Percentiles rank a stretch among this genome's conserved stretches.
These are phyloP conservation scores for Hydrangea macrophylla DNA, from an alignment of 148 eudicot genomes.

Conservation along the genomic window DNA sequence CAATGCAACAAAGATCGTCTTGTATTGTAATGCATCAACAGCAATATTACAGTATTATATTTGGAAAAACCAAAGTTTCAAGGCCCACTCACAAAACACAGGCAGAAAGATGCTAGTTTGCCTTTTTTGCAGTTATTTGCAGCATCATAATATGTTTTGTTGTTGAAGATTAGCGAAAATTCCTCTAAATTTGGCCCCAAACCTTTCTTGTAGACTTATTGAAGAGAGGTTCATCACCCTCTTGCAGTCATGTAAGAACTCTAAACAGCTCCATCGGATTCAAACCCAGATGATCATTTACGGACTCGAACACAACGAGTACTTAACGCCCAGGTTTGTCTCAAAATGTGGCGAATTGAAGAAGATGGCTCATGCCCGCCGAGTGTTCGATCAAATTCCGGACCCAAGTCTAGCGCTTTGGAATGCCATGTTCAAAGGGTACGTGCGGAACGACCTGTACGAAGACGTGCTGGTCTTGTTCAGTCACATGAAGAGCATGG, in stretches of 20 bases:
- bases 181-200: constrained; percentile 25
- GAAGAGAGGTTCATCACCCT: constrained; percentile 51
- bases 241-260: constrained; percentile 55
- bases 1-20: too few species aligned
- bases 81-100: too few species aligned
- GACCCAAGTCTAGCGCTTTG: constrained; percentile 42
- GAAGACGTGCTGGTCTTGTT: constrained; percentile 40
- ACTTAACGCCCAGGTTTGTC: constrained; percentile 50
- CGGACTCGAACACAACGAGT: too few species aligned
- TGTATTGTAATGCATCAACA: too few species aligned
- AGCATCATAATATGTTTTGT: too few species aligned
- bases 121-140: too few species aligned
- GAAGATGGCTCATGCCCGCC: constrained; percentile 40
- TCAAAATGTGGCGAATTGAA: constrained; percentile 23
- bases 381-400: constrained; percentile 51
- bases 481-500: constrained; percentile 40
- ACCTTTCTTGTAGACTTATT: constrained; percentile 29
- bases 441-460: constrained; percentile 37
- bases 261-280: constrained; percentile 42
- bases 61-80: too few species aligned
- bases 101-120: too few species aligned
- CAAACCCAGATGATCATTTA: too few species aligned
- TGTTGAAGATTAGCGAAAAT: constrained; percentile 21
- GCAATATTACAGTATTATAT: too few species aligned
- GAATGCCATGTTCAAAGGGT: constrained; percentile 65